Percentiles rank a stretch among this genome's conserved stretches.
Conservation (phyloP, 192 early-diverging fungal species). For the Umbelopsis isabellina region DNA sequence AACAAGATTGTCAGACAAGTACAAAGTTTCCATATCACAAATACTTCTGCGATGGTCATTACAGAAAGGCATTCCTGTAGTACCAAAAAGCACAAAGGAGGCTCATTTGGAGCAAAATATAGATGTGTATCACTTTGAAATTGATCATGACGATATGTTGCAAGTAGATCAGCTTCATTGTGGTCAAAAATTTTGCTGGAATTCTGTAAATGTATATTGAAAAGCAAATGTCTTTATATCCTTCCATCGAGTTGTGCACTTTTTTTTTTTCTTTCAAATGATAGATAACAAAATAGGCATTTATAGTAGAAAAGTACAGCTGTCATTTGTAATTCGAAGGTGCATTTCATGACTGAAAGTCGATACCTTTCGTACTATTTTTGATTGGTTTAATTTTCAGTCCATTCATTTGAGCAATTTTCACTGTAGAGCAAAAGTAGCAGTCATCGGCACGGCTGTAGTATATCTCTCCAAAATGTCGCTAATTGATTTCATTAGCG, state of each 20-base stretch:
- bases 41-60: conserved; percentile 11
- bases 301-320: too few species aligned
- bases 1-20: conserved; percentile 27
- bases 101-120: neutral
- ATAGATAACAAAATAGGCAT: too few species aligned
- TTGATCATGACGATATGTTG: conserved; percentile 20
- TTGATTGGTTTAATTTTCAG: too few species aligned
- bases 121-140: neutral
- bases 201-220: conserved; percentile 13
- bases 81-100: conserved; percentile 14
- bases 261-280: too few species aligned
- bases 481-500: conserved; percentile 31
- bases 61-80: conserved; percentile 1
- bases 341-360: too few species aligned
- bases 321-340: too few species aligned
- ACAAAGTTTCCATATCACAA: conserved; percentile 22
- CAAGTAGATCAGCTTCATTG: conserved; percentile 37
- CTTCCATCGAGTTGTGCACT: neutral
- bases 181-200: conserved; percentile 39
- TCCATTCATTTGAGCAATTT: too few species aligned
- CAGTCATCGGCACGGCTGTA: too few species aligned
- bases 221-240: neutral
- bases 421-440: too few species aligned
- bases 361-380: too few species aligned
- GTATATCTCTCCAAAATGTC: conserved; percentile 2